phyloP scores from a whole-genome alignment of 441 rosid genomes.

The Gossypium davidsonii region DNA sequence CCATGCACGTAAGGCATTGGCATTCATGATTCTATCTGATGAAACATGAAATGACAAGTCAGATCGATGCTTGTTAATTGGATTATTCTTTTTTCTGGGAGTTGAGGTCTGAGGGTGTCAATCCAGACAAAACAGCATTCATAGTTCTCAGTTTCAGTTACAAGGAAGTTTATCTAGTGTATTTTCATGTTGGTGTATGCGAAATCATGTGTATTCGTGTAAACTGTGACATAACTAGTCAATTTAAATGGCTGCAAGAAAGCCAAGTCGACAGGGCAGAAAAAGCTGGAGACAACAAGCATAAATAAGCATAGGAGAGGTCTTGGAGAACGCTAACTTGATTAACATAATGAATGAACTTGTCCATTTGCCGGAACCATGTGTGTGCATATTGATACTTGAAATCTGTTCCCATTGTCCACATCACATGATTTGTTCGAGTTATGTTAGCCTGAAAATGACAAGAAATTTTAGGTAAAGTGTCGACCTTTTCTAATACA shows the following conservation, averaged over 20 bases:
- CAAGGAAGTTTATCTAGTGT: neutral
- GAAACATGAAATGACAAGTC: neutral
- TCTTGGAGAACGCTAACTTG: constrained; percentile 31
- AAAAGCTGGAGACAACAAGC: neutral
- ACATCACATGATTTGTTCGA: constrained; percentile 68
- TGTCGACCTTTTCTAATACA: neutral
- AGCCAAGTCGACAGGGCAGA: neutral
- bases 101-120: neutral
- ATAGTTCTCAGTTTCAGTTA: neutral
- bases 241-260: neutral
- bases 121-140: neutral
- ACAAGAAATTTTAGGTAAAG: neutral
- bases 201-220: neutral
- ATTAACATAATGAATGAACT: constrained; percentile 69
- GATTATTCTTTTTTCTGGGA: neutral
- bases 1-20: neutral
- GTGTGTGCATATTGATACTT: constrained; percentile 61
- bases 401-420: constrained; percentile 83
- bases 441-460: constrained; percentile 60
- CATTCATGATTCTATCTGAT: neutral
- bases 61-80: neutral
- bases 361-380: constrained; percentile 71
- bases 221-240: neutral
- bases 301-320: neutral
- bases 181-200: neutral